Evolutionary conservation across 116 monocot species (phyloP).

Genomic region (Phalaenopsis hybrid): DNA sequence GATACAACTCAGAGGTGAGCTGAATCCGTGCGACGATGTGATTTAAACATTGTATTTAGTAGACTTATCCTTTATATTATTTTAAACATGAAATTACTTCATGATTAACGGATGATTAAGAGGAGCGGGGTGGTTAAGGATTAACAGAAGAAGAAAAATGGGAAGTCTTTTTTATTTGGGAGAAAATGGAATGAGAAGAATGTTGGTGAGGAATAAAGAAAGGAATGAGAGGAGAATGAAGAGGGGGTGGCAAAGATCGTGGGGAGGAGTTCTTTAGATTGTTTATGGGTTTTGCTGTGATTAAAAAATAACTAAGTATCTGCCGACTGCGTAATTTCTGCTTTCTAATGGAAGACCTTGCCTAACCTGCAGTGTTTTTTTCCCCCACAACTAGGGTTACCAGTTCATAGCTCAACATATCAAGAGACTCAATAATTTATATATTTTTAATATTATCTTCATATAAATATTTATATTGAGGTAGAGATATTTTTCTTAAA

Average conservation of each 20-base stretch:
- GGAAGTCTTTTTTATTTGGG: not conserved
- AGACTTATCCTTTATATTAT: not conserved
- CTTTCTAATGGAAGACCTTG: not conserved
- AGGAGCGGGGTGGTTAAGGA: not conserved
- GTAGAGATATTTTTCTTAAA: no score
- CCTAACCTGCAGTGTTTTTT: not conserved
- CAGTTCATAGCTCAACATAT: no score
- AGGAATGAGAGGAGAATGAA: not conserved
- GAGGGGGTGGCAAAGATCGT: constrained; percentile 6
- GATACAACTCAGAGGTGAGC: constrained; percentile 1
- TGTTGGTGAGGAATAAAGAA: not conserved
- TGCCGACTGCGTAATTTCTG: not conserved
- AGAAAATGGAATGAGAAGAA: not conserved
- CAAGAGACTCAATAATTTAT: no score
- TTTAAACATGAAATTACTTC: not conserved
- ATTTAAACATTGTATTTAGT: not conserved
- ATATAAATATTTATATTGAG: no score
- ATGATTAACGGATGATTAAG: not conserved
- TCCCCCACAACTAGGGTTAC: no score
- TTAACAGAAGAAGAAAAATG: not conserved
- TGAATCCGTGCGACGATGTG: not conserved
- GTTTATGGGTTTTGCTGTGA: not conserved
- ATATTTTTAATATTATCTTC: no score
- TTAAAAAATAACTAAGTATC: not conserved
- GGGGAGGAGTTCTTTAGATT: not conserved